Percentiles rank a stretch among this genome's conserved stretches.
Conservation (phyloP, 2,329 filamentous ascomycete species). For the Aureobasidium sp. region DNA sequence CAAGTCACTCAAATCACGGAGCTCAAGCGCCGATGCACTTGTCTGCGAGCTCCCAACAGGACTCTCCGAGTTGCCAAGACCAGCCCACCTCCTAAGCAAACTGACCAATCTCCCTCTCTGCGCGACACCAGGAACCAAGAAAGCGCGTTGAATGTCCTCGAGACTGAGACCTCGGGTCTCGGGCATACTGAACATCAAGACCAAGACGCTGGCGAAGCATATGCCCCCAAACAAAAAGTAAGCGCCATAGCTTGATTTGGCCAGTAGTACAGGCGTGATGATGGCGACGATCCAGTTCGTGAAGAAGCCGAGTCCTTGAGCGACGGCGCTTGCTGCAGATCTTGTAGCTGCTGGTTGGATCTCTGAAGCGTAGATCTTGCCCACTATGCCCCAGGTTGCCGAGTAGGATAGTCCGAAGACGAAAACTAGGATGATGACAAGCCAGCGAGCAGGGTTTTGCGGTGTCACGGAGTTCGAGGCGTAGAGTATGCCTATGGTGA, state of each 20-base stretch:
- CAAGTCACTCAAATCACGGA: neutral
- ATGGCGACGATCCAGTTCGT: conserved; percentile 31
- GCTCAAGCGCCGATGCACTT: neutral
- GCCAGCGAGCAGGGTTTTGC: conserved; percentile 34
- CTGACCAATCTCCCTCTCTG: conserved; percentile 3
- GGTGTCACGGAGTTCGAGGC: conserved; percentile 26
- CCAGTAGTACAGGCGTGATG: conserved; percentile 46
- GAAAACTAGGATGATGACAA: conserved; percentile 45
- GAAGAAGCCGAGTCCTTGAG: conserved; percentile 47
- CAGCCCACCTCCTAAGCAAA: neutral
- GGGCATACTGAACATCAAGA: conserved; percentile 16
- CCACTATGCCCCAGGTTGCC: conserved; percentile 48
- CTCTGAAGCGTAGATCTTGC: conserved; percentile 51
- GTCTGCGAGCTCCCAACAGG: neutral
- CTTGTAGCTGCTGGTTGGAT: conserved; percentile 50
- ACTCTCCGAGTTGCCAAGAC: neutral
- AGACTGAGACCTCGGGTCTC: conserved; percentile 16
- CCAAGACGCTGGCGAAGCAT: conserved; percentile 13
- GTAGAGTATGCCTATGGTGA: conserved; percentile 49
- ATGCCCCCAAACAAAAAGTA: conserved; percentile 30
- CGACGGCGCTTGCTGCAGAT: conserved; percentile 47
- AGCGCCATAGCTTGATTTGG: conserved; percentile 29
- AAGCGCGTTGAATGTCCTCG: conserved; percentile 15
- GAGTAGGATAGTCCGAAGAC: conserved; percentile 42
- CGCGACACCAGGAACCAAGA: neutral